These are phyloP conservation scores for Lignosus rhinocerotis DNA, from an alignment of 1,284 basidiomycete species.

Conservation along the genomic window DNA sequence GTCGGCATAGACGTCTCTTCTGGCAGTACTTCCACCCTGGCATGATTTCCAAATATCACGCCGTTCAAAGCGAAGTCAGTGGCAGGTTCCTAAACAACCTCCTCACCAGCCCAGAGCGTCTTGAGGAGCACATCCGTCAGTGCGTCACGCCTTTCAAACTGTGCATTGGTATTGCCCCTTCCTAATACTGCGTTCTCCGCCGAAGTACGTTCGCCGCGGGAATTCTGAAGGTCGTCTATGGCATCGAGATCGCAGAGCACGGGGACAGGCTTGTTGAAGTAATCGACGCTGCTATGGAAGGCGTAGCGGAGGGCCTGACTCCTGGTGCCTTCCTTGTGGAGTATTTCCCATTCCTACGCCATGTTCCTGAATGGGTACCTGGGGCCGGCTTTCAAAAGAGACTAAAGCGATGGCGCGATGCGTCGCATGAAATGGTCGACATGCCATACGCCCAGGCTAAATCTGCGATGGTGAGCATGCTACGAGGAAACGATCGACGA, in stretches of 20 bases:
- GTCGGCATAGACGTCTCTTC: constrained; percentile 21
- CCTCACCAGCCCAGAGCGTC: constrained; percentile 2
- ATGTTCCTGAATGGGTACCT: constrained; percentile 32
- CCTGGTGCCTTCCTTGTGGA: constrained; percentile 28
- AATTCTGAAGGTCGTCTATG: constrained; percentile 23
- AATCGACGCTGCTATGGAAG: constrained; percentile 19
- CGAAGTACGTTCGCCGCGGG: constrained; percentile 15
- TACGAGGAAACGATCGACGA: background rate
- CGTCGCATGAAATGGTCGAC: constrained; percentile 20
- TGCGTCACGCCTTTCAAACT: background rate
- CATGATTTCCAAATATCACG: constrained; percentile 14
- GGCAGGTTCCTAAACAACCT: constrained; percentile 12
- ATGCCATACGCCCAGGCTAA: constrained; percentile 20
- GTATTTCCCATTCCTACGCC: constrained; percentile 26
- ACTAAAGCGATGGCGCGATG: constrained; percentile 28
- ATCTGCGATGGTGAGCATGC: constrained; percentile 13
- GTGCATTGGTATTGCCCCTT: background rate
- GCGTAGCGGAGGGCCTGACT: constrained; percentile 15
- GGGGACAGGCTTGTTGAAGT: constrained; percentile 20
- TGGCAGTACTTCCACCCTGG: constrained; percentile 27
- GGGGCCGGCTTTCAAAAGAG: constrained; percentile 28
- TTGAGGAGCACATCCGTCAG: constrained; percentile 29
- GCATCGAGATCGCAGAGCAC: constrained; percentile 18
- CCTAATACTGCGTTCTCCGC: constrained; percentile 22
- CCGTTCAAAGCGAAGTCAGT: constrained; percentile 6